Base-by-base conservation (phyloP, 495 filamentous ascomycete species). In the Podospora pseudoanserina region DNA sequence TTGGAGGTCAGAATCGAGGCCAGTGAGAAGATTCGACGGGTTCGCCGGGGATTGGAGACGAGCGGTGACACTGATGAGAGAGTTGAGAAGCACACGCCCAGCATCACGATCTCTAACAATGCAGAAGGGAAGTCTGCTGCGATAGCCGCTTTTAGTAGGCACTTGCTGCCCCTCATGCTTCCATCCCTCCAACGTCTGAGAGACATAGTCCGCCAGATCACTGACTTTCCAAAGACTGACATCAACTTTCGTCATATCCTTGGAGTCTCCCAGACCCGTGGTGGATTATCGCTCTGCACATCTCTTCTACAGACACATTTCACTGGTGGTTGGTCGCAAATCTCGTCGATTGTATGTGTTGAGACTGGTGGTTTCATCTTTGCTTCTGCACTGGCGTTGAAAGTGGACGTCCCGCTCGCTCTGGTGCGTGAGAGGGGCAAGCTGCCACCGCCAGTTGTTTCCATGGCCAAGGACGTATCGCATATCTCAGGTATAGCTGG, bases 231-330 rank as follows among this genome's bases (percentile, higher is more conserved):
- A 72, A 77, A 79, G 61, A 78, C 68, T 20, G 81, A 78, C 66
- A 79, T 88, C 71, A 74, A 83, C 32, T 89, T 89, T 77, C 83
- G 79, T 65, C 85, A 90, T 70, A 83, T 89, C 18, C 86, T 89
- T 74, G 75, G 76, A 72, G 87, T 90, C 73, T 72, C 80, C 66
- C 84, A 88, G 74, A 80, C 83, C 68, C 83, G 77, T 1, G 80
- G 79, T 68, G 86, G 87, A 27, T 74, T 90, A 53, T 64, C 67
- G 20, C 74, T 89, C 54, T 88, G 85, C 79, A 84, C 81, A 56
- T 83, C 81, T 73, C 77, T 89, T 59, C 75, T 89, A 55, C 70
- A 80, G 76, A 65, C 66, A 20, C 80, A 82, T 65, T 86, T 87
- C 72, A 72, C 68, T 5, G 80, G 82, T 67, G 74, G 83, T 72